Evolutionary conservation across 805 yeast genomes (phyloP).

Genomic region (Cyberlindnera misumaiensis): DNA sequence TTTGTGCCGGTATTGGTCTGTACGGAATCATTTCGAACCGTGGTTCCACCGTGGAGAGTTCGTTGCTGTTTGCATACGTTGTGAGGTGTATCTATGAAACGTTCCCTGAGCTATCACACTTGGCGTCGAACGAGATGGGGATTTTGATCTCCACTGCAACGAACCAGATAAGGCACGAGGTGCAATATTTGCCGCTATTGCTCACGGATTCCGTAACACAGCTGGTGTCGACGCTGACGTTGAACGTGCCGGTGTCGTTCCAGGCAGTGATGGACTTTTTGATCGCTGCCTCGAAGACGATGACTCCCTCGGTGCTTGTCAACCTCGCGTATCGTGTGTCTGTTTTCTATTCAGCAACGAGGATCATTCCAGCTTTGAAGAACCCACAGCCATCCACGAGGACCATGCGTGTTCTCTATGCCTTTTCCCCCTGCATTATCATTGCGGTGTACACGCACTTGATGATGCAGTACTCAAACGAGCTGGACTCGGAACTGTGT

Average conservation of each 20-base stretch:
- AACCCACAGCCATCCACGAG: constrained; percentile 23
- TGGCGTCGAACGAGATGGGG: constrained; percentile 37
- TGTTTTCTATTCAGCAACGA: constrained; percentile 87
- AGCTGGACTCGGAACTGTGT: constrained; percentile 54
- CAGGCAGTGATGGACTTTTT: constrained; percentile 34
- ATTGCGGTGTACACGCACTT: constrained; percentile 94
- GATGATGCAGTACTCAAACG: constrained; percentile 74
- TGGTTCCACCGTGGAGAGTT: constrained; percentile 88
- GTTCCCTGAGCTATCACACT: constrained; percentile 76
- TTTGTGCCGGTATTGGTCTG: constrained; percentile 65
- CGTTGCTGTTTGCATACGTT: constrained; percentile 80
- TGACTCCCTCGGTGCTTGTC: constrained; percentile 74
- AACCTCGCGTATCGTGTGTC: constrained; percentile 80
- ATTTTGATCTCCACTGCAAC: constrained; percentile 30
- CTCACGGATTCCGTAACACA: constrained; percentile 22
- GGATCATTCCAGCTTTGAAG: constrained; percentile 79
- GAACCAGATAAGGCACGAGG: constrained; percentile 27
- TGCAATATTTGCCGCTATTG: constrained; percentile 24
- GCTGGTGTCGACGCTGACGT: constrained; percentile 14
- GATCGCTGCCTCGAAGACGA: constrained; percentile 40
- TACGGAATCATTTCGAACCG: constrained; percentile 78
- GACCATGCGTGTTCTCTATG: constrained; percentile 55
- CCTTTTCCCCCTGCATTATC: constrained; percentile 89
- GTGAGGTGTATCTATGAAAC: constrained; percentile 91
- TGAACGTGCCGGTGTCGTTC: constrained; percentile 22